Evolutionary conservation across 2,329 filamentous ascomycete genomes (phyloP), one percentile per base, ranked within the genome.

Genomic region (Phyllosticta citriasiana): DNA sequence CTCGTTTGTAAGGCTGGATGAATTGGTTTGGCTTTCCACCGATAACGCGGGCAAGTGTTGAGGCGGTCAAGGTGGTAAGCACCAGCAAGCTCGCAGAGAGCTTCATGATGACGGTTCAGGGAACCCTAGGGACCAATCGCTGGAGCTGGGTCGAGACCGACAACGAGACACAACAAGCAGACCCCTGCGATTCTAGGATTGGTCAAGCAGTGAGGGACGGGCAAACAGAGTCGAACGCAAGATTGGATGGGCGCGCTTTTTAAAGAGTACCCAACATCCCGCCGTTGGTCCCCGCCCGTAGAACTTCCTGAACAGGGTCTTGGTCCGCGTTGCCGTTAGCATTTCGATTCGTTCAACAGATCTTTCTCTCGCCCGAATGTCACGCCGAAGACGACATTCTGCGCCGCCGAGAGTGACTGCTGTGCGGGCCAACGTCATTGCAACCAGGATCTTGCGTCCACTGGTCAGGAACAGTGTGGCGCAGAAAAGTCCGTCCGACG

Each of bases 1-100:
- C 80, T 64, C 80, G 75, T 65, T 79, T 80, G 65, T 78, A 77
- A 4, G 74, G 72, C 64, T 78, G 73, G 50, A 81, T 80, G 64
- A 79, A 76, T 22, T 78, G 70, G 66, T 79, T 77, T 10, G 79
- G 73, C 60, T 77, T 77, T 62, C 80, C 79, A 40, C 75, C 79
- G 62, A 83, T 73, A 12, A 79, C 74, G 62, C 79, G 72, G 59
- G 78, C 80, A 62, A 74, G 70, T 64, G 74, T 70, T 65, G 80
- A 76, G 55, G 75, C 71, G 22, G 76, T 78, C 65, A 82, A 69
- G 63, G 70, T 74, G 16, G 68, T 68, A 12, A 73, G 65, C 63
- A 71, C 71, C 63, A 72, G 59, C 25, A 66, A 66, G 56, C 58
- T 56, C 26, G 54, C 26, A 52, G 51, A 50, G 60, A 57, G 47